These are phyloP conservation scores for Phanerochaete sordida DNA, from an alignment of 768 basidiomycete genomes.

Conservation along the genomic window DNA sequence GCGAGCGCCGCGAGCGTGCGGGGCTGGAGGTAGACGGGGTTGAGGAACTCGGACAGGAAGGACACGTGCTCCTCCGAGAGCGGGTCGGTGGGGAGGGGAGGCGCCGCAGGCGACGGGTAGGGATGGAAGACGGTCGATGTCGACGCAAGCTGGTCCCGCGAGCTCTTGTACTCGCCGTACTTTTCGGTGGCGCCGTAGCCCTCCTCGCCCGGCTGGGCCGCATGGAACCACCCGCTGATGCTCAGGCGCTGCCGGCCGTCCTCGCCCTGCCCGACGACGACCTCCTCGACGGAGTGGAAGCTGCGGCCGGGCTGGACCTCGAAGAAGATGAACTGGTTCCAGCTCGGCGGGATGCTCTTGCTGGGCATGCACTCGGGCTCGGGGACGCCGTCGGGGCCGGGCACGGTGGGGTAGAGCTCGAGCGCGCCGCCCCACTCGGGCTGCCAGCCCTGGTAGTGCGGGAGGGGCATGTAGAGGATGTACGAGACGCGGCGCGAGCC, in stretches of 20 bases:
- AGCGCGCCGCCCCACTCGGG: slow-evolving; percentile 91
- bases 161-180: slow-evolving; percentile 59
- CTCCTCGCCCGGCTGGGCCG: slow-evolving; percentile 86
- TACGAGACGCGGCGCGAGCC: slow-evolving; percentile 92
- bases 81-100: slow-evolving; percentile 45
- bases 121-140: slow-evolving; percentile 57
- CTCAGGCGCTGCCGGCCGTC: slow-evolving; percentile 76
- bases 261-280: slow-evolving; percentile 74
- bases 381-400: slow-evolving; percentile 55
- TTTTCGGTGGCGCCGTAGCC: slow-evolving; percentile 61
- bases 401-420: slow-evolving; percentile 79
- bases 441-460: slow-evolving; percentile 72
- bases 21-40: slow-evolving; percentile 85
- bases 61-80: slow-evolving; percentile 57
- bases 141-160: slow-evolving; percentile 86
- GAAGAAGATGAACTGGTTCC: slow-evolving; percentile 89
- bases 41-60: slow-evolving; percentile 82
- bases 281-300: slow-evolving; percentile 97
- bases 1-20: slow-evolving; percentile 80
- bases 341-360: slow-evolving; percentile 71
- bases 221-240: slow-evolving; percentile 97
- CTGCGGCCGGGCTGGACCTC: slow-evolving; percentile 93
- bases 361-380: slow-evolving; percentile 67
- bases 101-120: slow-evolving; percentile 37
- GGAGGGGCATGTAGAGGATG: slow-evolving; percentile 93